Evolutionary conservation across 148 eudicot genomes (phyloP), one percentile per base, ranked within the genome.

Genomic region (Rheum nobile): DNA sequence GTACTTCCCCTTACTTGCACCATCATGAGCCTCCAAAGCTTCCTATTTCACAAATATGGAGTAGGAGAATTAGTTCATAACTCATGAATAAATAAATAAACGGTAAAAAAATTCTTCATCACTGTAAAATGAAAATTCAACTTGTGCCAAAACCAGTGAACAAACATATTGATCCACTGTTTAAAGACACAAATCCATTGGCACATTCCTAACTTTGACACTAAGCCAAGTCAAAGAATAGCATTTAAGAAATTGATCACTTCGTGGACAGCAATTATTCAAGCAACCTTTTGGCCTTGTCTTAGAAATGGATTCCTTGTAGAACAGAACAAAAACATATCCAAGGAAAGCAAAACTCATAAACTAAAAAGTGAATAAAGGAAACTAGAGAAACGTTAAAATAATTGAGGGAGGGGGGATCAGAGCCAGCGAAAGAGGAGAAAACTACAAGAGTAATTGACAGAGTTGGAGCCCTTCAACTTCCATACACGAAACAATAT

Each of bases 1-100:
- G 84, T 95, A 95, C 72, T 95, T 95, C 71, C 99, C 99, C 79
- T 91, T 91, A 81, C 99, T 91, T 72, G 80, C 96, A 31, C 96
- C 96, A 90, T 95, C 97, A 87, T 90, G 87, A 74, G 81, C 89
- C 87, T 95, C 99, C 85, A 95, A 76, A 50, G 86, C 84, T 83
- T 90, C 97, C 99, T 95, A 65, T 77, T 73, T 78, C 41, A 35
- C 16, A 11, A 0, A 14, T 16, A 14, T 14, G 21, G 71, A 31
- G 19, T 13, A 32, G 9, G 21, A 32, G 24, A 37, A 31, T 67
- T 67, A 67, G 21, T 1, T 31, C 21, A 31, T 31, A 31, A 14
- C 19, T 4, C 21, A 67, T 14, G 14, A 17, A 3, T 11, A 31
- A 67, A 1, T 35, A 65, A 14, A 54, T 0, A 24, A 1, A 22